Conservation (phyloP, 257 asterid genomes). For the Plantago elongata region DNA sequence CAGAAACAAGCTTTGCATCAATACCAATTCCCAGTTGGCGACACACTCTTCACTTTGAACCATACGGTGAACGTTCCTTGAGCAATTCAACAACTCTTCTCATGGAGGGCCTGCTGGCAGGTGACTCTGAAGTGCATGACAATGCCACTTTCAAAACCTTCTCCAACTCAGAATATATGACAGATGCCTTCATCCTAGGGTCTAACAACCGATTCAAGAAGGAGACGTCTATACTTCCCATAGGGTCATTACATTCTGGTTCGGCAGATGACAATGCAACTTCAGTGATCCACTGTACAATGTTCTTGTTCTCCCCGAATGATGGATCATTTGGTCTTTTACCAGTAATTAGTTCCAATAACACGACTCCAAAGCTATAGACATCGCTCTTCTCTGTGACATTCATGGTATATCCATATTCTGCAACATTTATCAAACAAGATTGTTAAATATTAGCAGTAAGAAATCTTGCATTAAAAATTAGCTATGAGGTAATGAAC, state of each 20-base stretch:
- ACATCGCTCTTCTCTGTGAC: slow-evolving; percentile 81
- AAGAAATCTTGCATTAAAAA: background rate
- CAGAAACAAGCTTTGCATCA: background rate
- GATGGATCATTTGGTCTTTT: slow-evolving; percentile 49
- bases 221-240: slow-evolving; percentile 1
- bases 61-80: slow-evolving; percentile 25
- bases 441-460: background rate
- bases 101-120: slow-evolving; percentile 73
- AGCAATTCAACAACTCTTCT: slow-evolving; percentile 70
- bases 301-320: slow-evolving; percentile 51
- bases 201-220: slow-evolving; percentile 41
- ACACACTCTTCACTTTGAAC: slow-evolving; percentile 21
- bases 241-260: slow-evolving; percentile 7
- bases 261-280: slow-evolving; percentile 28
- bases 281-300: slow-evolving; percentile 64
- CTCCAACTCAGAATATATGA: slow-evolving; percentile 37
- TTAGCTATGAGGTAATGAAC: background rate
- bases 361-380: slow-evolving; percentile 71
- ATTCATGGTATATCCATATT: slow-evolving; percentile 66
- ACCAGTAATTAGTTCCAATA: slow-evolving; percentile 59
- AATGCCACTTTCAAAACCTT: slow-evolving; percentile 51
- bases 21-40: background rate
- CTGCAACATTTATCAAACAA: slow-evolving; percentile 31
- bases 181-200: slow-evolving; percentile 38
- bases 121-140: slow-evolving; percentile 53